Base-by-base conservation (phyloP, 1,139 yeast species). In the Blastobotrys buckinghamii region DNA sequence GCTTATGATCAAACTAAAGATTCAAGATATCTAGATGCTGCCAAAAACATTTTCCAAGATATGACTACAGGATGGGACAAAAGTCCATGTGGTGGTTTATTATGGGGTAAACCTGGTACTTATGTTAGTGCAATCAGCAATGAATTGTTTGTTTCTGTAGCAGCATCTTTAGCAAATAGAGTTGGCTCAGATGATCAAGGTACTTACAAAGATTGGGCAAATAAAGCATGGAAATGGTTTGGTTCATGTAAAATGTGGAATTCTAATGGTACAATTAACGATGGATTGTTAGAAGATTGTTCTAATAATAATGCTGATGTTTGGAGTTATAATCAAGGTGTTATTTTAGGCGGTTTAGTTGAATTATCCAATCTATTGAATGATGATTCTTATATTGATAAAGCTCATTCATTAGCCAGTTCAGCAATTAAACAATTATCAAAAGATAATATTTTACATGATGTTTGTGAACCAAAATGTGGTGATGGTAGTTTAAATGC, bases 281-380 rank as follows among this genome's bases (percentile, higher is more conserved):
- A 55, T 34, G 58, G 58, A 12, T 43, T 55, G 30, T 34, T 42
- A 30, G 39, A 29, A 9, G 37, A 42, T 17, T 55, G 58, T 32
- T 30, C 38, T 27, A 53, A 53, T 32, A 53, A 55, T 36, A 50
- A 50, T 24, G 53, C 49, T 37, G 39, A 48, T 4, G 50, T 45
- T 7, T 55, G 57, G 55, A 45, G 54, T 5, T 55, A 55, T 35
- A 55, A 55, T 43, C 57, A 54, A 30, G 58, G 58, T 1, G 57
- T 54, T 5, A 46, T 55, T 20, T 45, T 55, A 15, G 58, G 57
- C 6, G 58, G 47, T 12, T 37, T 55, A 15, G 48, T 52, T 3
- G 58, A 55, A 39, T 42, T 51, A 34, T 26, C 38, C 35, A 42
- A 45, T 20, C 47, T 49, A n/a, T 40, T 39, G 9, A 43, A 44